These are phyloP conservation scores for Aspergillus pseudoterreus DNA, from an alignment of 2,329 filamentous ascomycete species.

Conservation along the genomic window DNA sequence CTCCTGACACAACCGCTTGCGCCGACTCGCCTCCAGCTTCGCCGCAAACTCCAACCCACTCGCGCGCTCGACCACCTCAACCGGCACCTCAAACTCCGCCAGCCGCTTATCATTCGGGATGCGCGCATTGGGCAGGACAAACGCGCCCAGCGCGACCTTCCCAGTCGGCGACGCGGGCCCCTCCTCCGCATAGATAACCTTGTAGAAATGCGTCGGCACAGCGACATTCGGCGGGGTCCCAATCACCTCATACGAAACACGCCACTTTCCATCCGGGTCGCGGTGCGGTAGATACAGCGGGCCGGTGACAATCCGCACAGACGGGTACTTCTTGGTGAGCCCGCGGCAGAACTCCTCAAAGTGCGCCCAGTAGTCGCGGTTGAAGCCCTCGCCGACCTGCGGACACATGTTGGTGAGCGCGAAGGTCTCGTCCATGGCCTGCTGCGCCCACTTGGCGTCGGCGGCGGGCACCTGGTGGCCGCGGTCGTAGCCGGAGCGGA, in stretches of 20 bases:
- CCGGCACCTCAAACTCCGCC: slow-evolving; percentile 86
- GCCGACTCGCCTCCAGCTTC: slow-evolving; percentile 68
- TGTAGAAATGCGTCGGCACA: slow-evolving; percentile 98
- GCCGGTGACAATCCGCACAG: slow-evolving; percentile 86
- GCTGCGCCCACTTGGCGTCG: slow-evolving; percentile 92
- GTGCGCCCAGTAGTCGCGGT: slow-evolving; percentile 98
- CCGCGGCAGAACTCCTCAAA: slow-evolving; percentile 95
- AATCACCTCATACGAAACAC: slow-evolving; percentile 92
- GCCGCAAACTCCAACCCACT: slow-evolving; percentile 87
- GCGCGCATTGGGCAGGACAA: slow-evolving; percentile 86
- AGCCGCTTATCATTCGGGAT: slow-evolving; percentile 87
- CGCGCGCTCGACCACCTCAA: slow-evolving; percentile 89
- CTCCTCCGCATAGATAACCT: slow-evolving; percentile 95
- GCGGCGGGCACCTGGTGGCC: slow-evolving; percentile 97
- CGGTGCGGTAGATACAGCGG: slow-evolving; percentile 87
- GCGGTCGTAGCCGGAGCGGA: slow-evolving; percentile 88
- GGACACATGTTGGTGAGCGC: slow-evolving; percentile 95
- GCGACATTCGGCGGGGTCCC: slow-evolving; percentile 89
- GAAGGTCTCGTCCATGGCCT: slow-evolving; percentile 94
- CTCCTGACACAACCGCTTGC: slow-evolving; percentile 80
- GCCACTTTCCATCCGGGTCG: slow-evolving; percentile 90
- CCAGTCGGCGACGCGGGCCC: slow-evolving; percentile 56
- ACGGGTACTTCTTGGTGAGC: slow-evolving; percentile 75
- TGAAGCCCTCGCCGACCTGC: slow-evolving; percentile 97
- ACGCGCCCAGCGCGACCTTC: slow-evolving; percentile 84